phyloP scores from a whole-genome alignment of 148 eudicot genomes.

The Simmondsia chinensis region DNA sequence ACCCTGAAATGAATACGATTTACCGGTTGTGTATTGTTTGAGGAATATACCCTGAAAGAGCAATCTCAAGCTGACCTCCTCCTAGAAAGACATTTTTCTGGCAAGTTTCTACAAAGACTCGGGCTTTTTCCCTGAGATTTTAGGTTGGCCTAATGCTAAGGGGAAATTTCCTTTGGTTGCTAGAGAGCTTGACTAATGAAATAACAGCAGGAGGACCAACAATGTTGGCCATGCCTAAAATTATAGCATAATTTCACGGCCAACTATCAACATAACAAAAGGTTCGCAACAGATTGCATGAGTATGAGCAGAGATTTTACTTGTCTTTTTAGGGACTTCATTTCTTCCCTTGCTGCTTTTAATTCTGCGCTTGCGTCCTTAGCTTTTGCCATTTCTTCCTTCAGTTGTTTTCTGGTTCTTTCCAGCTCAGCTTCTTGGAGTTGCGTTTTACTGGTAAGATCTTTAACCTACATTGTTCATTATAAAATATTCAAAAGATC shows the following conservation, averaged over 20 bases:
- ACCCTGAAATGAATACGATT: too few relatives aligned
- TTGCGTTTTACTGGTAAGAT: slow-evolving; percentile 51
- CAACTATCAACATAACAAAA: neutral
- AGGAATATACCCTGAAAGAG: too few relatives aligned
- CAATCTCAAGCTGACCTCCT: too few relatives aligned
- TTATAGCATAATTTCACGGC: neutral
- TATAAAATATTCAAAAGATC: neutral
- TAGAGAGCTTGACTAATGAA: too few relatives aligned
- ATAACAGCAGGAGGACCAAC: too few relatives aligned
- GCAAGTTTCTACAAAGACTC: too few relatives aligned
- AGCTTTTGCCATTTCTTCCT: slow-evolving; percentile 45
- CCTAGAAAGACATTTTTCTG: too few relatives aligned
- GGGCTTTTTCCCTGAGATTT: too few relatives aligned
- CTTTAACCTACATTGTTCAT: slow-evolving; percentile 40
- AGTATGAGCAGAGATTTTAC: slow-evolving; percentile 22
- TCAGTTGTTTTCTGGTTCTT: slow-evolving; percentile 45
- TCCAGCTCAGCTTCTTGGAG: slow-evolving; percentile 55
- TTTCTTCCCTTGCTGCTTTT: slow-evolving; percentile 71
- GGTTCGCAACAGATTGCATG: neutral
- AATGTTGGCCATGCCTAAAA: too few relatives aligned
- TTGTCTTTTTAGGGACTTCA: slow-evolving; percentile 60
- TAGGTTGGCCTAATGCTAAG: too few relatives aligned
- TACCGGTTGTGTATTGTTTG: too few relatives aligned
- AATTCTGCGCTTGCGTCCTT: slow-evolving; percentile 51
- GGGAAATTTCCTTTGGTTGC: too few relatives aligned